Evolutionary conservation across 2,329 filamentous ascomycete genomes (phyloP).

Genomic region (Orbilia quercus): DNA sequence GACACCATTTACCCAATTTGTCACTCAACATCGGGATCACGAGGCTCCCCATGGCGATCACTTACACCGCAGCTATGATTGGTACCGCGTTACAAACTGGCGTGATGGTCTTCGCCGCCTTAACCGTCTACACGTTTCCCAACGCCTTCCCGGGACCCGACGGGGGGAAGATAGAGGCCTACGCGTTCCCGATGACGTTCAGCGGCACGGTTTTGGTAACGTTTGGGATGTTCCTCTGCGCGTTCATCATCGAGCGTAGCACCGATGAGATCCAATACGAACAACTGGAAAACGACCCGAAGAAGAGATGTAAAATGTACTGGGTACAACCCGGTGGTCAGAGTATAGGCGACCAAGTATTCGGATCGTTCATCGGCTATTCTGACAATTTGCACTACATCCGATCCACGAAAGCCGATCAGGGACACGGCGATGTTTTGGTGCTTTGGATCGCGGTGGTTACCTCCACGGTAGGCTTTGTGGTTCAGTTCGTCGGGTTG

Average conservation of each 20-base stretch:
- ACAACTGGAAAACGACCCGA: conserved; percentile 5
- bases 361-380: conserved; percentile 49
- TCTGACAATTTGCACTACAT: conserved; percentile 35
- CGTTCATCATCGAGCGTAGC: conserved; percentile 62
- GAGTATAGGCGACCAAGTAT: conserved; percentile 37
- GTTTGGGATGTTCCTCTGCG: conserved; percentile 61
- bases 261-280: conserved; percentile 57
- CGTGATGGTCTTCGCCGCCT: conserved; percentile 19
- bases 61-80: conserved; percentile 30
- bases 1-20: conserved; percentile 49
- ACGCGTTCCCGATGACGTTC: conserved; percentile 60
- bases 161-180: conserved; percentile 34
- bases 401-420: conserved; percentile 29
- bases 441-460: conserved; percentile 31
- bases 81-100: conserved; percentile 33
- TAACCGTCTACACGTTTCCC: conserved; percentile 26
- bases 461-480: conserved; percentile 51
- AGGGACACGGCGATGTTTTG: neutral
- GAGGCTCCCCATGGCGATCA: conserved; percentile 23
- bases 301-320: conserved; percentile 38
- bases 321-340: conserved; percentile 38
- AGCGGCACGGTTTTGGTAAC: conserved; percentile 61
- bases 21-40: conserved; percentile 51
- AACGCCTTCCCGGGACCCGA: conserved; percentile 4
- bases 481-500: conserved; percentile 58